phyloP scores from a whole-genome alignment of 768 basidiomycete species.

The Pisolithus orientalis region DNA sequence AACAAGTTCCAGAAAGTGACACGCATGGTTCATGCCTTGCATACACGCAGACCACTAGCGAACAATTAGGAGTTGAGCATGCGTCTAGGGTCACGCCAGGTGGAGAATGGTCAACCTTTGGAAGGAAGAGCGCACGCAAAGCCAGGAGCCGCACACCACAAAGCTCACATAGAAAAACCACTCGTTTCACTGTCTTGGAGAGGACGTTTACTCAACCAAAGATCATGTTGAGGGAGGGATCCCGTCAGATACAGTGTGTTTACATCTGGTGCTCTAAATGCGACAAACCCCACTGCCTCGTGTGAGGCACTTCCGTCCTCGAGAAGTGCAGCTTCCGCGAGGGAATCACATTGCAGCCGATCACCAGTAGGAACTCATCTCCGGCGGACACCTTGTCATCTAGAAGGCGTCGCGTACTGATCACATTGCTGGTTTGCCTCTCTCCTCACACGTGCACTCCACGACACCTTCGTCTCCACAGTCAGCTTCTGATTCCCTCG shows the following conservation, averaged over 20 bases:
- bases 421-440: slow-evolving; percentile 7
- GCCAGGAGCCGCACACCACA: slow-evolving; percentile 5
- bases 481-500: slow-evolving; percentile 27
- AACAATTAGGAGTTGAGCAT: slow-evolving; percentile 8
- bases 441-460: slow-evolving; percentile 11
- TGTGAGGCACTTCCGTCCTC: slow-evolving; percentile 7
- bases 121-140: slow-evolving; percentile 17
- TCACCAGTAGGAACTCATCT: slow-evolving; percentile 24
- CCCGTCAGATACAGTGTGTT: neutral
- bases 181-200: slow-evolving; percentile 17
- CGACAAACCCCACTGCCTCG: slow-evolving; percentile 5
- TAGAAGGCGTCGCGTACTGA: slow-evolving; percentile 16
- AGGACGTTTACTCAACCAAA: slow-evolving; percentile 5
- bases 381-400: slow-evolving; percentile 24
- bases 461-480: slow-evolving; percentile 24
- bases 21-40: slow-evolving; percentile 4
- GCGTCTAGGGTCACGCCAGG: slow-evolving; percentile 13
- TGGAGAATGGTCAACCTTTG: slow-evolving; percentile 33
- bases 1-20: neutral
- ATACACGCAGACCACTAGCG: slow-evolving; percentile 6
- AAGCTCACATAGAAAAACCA: slow-evolving; percentile 7
- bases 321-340: slow-evolving; percentile 12
- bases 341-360: slow-evolving; percentile 13
- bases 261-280: neutral
- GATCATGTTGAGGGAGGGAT: slow-evolving; percentile 13